Evolutionary conservation across 2,329 filamentous ascomycete genomes (phyloP), one percentile per base, ranked within the genome.

Genomic region (Sporothrix pallida): DNA sequence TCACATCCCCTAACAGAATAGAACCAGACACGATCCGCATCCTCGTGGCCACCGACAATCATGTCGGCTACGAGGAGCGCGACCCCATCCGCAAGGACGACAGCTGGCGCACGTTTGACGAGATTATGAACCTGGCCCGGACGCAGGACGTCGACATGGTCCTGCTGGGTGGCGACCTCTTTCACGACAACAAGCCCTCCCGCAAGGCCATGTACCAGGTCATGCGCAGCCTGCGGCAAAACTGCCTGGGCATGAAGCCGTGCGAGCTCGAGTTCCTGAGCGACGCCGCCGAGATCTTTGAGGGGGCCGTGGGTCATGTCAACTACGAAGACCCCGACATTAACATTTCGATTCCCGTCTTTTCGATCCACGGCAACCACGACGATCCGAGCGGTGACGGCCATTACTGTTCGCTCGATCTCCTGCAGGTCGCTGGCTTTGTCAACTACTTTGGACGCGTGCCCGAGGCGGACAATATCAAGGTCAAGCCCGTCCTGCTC

Each of bases 251-350:
- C 50, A 93, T 97, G 83, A 98, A 97, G 80, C 96, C 96, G 0
- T 98, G 95, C 80, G 93, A 97, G 81, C 87, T 99, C 75, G 93
- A 99, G 82, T 94, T 98, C 82, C 87, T 99, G 62, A 97, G 94
- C 80, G 96, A 99, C 82, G 94, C 93, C 8, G 94, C 91, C 77
- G 93, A 97, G 78, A 93, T 95, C 76, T 98, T 99, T 78, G 92
- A 94, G 75, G 93, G 93, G 7, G 91, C 94, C 0, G 97, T 98
- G 80, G 91, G 94, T 69, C 93, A 98, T 81, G 95, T 97, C 82
- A 99, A 99, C 82, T 99, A 99, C 82, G 94, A 98, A 82, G 96
- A 99, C 79, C 90, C 93, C 31, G 94, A 99, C 78, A 98, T 99
- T 82, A 99, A 99, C 79, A 90, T 99, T 75, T 93, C 95, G 0